phyloP scores from a whole-genome alignment of 768 basidiomycete species.

The Amanita polypyramis region DNA sequence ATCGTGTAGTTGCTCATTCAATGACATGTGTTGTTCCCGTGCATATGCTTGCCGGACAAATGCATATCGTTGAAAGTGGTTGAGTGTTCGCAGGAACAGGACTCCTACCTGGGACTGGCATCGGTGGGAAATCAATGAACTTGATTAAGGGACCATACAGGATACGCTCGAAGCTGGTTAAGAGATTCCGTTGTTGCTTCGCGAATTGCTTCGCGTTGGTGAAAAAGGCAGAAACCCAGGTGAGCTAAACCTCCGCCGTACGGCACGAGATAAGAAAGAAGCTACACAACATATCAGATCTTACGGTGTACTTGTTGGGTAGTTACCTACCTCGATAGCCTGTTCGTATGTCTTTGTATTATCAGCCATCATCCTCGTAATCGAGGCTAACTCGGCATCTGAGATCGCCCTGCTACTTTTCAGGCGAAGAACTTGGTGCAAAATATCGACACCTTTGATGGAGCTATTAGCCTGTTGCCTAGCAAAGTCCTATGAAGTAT shows the following conservation, averaged over 20 bases:
- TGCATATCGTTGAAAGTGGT: conserved; percentile 84
- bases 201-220: conserved; percentile 67
- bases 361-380: conserved; percentile 65
- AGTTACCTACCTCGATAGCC: conserved; percentile 60
- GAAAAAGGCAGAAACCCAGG: conserved; percentile 85
- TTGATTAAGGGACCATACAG: conserved; percentile 38
- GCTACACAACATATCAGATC: conserved; percentile 29
- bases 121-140: conserved; percentile 7
- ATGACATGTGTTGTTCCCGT: conserved; percentile 30
- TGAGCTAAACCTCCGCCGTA: conserved; percentile 78
- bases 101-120: conserved; percentile 53
- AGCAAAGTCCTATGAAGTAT: conserved; percentile 50
- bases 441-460: conserved; percentile 73
- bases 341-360: conserved; percentile 77
- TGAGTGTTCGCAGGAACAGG: conserved; percentile 66
- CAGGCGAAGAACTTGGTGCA: conserved; percentile 79
- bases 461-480: conserved; percentile 41
- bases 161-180: conserved; percentile 63
- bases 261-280: conserved; percentile 68
- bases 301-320: not conserved
- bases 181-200: conserved; percentile 79
- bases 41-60: conserved; percentile 77
- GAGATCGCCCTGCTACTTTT: conserved; percentile 61
- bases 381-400: conserved; percentile 63
- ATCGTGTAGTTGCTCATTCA: conserved; percentile 10